These are phyloP conservation scores for Mycena citricolor DNA, from an alignment of 1,284 basidiomycete genomes.

Conservation along the genomic window DNA sequence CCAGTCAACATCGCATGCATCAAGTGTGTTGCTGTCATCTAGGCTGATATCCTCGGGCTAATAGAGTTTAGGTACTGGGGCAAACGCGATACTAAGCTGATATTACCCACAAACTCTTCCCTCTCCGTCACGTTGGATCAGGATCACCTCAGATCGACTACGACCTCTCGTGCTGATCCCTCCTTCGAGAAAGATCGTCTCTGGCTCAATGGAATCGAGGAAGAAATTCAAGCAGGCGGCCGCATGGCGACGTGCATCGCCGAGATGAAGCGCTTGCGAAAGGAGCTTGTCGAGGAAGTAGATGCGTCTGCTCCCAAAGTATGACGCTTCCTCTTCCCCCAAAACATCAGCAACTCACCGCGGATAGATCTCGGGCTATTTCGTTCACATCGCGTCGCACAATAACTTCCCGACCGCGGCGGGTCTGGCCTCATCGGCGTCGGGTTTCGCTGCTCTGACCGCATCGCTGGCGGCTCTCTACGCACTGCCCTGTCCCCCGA, in stretches of 20 bases:
- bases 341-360: constrained; percentile 6
- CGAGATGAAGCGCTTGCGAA: constrained; percentile 82
- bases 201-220: constrained; percentile 94
- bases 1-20: constrained; percentile 97
- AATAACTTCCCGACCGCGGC: constrained; percentile 99
- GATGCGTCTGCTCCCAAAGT: constrained; percentile 68
- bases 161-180: constrained; percentile 85
- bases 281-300: constrained; percentile 70
- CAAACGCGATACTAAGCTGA: constrained; percentile 93
- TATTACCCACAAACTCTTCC: constrained; percentile 97
- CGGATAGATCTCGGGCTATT: constrained; percentile 66
- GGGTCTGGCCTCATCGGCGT: constrained; percentile 95
- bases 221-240: constrained; percentile 82
- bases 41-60: constrained; percentile 8
- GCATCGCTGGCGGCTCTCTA: constrained; percentile 89
- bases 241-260: constrained; percentile 84
- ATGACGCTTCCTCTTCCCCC: constrained; percentile 22
- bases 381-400: constrained; percentile 87
- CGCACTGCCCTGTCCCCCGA: constrained; percentile 65
- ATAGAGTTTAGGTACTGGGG: constrained; percentile 84
- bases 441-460: constrained; percentile 94
- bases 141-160: constrained; percentile 93
- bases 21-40: constrained; percentile 59
- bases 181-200: constrained; percentile 78
- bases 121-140: constrained; percentile 97